phyloP scores from a whole-genome alignment of 2,329 filamentous ascomycete genomes.

The Epichloe aotearoae region DNA sequence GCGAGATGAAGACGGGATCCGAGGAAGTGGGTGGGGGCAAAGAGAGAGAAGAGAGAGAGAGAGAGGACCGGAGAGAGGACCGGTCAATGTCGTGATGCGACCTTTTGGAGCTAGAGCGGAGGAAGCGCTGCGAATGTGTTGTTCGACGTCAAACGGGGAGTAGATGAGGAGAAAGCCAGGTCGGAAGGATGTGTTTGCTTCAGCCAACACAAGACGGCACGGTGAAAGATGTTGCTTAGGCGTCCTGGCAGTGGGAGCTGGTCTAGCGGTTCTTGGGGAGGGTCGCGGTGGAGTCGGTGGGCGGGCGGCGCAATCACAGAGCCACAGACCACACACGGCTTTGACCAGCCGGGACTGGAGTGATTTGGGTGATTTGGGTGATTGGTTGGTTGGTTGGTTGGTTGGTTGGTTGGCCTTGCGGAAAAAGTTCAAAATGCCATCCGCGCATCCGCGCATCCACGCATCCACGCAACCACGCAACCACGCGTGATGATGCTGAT shows the following conservation, averaged over 20 bases:
- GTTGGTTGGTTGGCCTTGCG: not conserved
- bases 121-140: constrained; percentile 1
- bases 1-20: not conserved
- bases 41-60: not conserved
- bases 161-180: constrained; percentile 1
- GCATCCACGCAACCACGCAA: not conserved
- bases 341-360: not conserved
- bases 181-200: constrained; percentile 6
- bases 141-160: constrained; percentile 4
- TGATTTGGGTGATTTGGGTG: not conserved
- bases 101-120: not conserved
- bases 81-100: constrained; percentile 1
- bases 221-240: constrained; percentile 3
- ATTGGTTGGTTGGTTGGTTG: not conserved
- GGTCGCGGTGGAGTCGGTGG: constrained; percentile 5
- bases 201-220: constrained; percentile 3
- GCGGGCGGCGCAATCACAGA: not conserved
- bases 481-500: not conserved
- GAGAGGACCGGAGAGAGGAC: not conserved
- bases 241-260: constrained; percentile 1
- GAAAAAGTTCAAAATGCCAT: not conserved
- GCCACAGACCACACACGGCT: no score
- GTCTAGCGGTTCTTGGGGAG: constrained; percentile 1
- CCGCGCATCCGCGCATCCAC: not conserved
- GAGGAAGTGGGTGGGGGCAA: not conserved